Percentiles rank a stretch among this genome's conserved stretches.
Evolutionary conservation across 805 yeast species (phyloP).

Genomic region (Maudiozyma bulderi): DNA sequence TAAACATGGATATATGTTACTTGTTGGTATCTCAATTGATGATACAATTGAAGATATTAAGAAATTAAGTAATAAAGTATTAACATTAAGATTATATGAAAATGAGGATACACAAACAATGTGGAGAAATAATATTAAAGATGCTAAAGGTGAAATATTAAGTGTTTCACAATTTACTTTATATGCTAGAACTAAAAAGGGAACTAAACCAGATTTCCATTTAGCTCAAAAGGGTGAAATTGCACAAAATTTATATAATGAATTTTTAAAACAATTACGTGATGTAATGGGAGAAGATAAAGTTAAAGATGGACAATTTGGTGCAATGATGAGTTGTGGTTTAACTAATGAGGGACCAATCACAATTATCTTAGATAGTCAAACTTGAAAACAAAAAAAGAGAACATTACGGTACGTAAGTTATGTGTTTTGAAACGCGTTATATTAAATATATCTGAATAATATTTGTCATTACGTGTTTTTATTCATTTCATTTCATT

Average conservation of each 20-base stretch:
- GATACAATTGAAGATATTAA: constrained; percentile 71
- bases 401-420: not conserved
- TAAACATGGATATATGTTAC: constrained; percentile 60
- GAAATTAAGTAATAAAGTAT: constrained; percentile 56
- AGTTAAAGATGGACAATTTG: constrained; percentile 84
- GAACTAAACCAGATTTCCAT: constrained; percentile 93
- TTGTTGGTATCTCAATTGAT: constrained; percentile 74
- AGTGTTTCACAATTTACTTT: constrained; percentile 92
- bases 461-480: not conserved
- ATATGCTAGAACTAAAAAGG: constrained; percentile 76
- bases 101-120: constrained; percentile 48
- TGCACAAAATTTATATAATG: constrained; percentile 36
- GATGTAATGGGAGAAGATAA: constrained; percentile 48
- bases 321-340: constrained; percentile 95
- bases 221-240: constrained; percentile 74
- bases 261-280: constrained; percentile 40
- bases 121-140: constrained; percentile 68
- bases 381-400: not conserved
- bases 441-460: too few relatives aligned
- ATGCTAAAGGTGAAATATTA: constrained; percentile 60
- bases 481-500: too few relatives aligned
- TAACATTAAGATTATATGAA: constrained; percentile 65
- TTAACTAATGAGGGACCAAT: constrained; percentile 90
- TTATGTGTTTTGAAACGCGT: too few relatives aligned
- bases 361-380: constrained; percentile 74